Evolutionary conservation across 1,284 basidiomycete genomes (phyloP).

Genomic region (Rhodotorula sp.): DNA sequence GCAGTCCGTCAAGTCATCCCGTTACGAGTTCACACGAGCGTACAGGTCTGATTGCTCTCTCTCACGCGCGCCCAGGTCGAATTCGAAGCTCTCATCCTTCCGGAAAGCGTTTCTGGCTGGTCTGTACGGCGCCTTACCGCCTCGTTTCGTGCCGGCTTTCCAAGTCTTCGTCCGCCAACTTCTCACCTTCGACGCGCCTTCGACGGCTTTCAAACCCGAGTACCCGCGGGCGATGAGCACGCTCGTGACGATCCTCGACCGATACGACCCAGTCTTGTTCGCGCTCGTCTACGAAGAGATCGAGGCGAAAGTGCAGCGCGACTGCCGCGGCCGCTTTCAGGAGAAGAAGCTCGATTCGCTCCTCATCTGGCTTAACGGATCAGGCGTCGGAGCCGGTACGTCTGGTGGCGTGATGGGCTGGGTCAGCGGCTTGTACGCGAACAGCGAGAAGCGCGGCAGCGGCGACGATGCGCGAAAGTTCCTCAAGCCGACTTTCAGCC

Average conservation of each 20-base stretch:
- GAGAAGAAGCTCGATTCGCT: slow-evolving; percentile 63
- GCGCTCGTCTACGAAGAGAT: slow-evolving; percentile 81
- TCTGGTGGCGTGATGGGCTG: slow-evolving; percentile 53
- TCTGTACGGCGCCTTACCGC: slow-evolving; percentile 64
- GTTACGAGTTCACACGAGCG: accelerated
- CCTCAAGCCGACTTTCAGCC: slow-evolving; percentile 73
- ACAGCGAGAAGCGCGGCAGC: slow-evolving; percentile 54
- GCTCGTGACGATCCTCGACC: slow-evolving; percentile 68
- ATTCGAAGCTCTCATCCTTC: slow-evolving; percentile 16
- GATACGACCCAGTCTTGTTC: slow-evolving; percentile 78
- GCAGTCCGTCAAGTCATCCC: slow-evolving; percentile 6
- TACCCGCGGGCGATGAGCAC: slow-evolving; percentile 26
- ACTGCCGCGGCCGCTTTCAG: slow-evolving; percentile 67
- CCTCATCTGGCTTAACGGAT: slow-evolving; percentile 68
- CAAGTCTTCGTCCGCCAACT: slow-evolving; percentile 48
- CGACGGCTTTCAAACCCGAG: slow-evolving; percentile 44
- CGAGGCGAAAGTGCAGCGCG: slow-evolving; percentile 64
- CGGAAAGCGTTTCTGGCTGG: slow-evolving; percentile 61
- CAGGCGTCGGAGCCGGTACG: slow-evolving; percentile 59
- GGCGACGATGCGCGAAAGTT: slow-evolving; percentile 62
- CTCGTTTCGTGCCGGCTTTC: slow-evolving; percentile 63
- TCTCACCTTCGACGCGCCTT: slow-evolving; percentile 46
- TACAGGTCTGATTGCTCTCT: not conserved
- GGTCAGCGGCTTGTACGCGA: slow-evolving; percentile 46
- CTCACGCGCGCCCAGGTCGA: not conserved